Evolutionary conservation across 2,329 filamentous ascomycete genomes (phyloP), one percentile per base, ranked within the genome.

Genomic region (Dryadomyces sulphureus): DNA sequence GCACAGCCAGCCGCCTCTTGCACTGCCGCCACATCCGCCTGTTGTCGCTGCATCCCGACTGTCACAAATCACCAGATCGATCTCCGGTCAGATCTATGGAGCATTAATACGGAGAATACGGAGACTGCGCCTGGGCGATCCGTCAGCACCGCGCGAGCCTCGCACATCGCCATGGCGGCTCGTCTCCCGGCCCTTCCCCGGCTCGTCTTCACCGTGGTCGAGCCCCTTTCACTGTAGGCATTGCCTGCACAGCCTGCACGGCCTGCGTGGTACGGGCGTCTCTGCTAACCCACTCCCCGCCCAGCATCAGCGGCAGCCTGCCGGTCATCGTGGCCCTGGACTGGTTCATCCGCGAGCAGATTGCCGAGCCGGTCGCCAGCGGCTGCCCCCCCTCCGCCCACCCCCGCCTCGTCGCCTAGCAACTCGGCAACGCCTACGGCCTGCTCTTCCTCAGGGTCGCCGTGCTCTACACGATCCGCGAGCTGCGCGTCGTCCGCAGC

Each of bases 361-460:
- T 77, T 35, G 69, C 73, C 6, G 54, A 57, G 20, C 51, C 60
- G 22, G 54, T n/a, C n/a, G n/a, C n/a, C n/a, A 27, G 25, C 25
- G 6, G 6, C 25, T 32, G 27, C 27, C 27, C 14, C 38, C 11
- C 11, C 16, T 17, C 50, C 11, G 63, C 64, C 42, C 66, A 69
- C 53, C 67, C 67, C 50, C 65, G 72, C 38, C 65, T 80, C n/a
- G 62, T 84, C 24, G 73, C 77, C 40, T 68, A 74, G 54, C 79
- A 87, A 61, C 67, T 87, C 16, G 81, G 79, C 39, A 87, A 87
- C 54, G 59, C 78, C 19, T 86, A 85, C 54, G 69, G 79, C 1
- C 67, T 86, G 12, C 65, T 84, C 41, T 77, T 73, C 50, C 64
- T 85, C 48, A 59, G 77, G 3, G 56, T 84, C 7, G 77, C 71